A percentile compares a stretch with the other conserved stretches of the same genome.
These are phyloP conservation scores for Penicillium fuscoglaucum DNA, from an alignment of 2,329 filamentous ascomycete species.

Conservation along the genomic window DNA sequence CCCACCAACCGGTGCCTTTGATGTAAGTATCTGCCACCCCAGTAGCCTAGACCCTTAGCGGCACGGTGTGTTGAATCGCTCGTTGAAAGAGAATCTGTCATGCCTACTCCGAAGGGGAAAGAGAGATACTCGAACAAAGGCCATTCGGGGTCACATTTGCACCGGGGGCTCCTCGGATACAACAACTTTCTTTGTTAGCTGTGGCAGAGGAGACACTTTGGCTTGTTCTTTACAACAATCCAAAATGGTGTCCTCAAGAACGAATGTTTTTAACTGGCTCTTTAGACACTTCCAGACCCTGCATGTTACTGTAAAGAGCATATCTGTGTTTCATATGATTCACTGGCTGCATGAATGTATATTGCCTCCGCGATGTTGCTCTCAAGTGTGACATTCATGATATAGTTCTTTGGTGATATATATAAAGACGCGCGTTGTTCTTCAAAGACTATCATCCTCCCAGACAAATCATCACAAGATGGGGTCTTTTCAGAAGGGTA, in stretches of 20 bases:
- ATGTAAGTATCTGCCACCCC: background rate
- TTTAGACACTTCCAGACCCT: background rate
- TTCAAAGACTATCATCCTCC: background rate
- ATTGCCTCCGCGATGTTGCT: background rate
- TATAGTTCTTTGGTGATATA: background rate
- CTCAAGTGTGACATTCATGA: background rate
- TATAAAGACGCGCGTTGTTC: background rate
- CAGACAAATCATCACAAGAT: background rate
- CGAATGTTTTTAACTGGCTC: background rate
- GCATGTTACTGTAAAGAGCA: background rate
- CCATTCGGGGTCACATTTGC: background rate
- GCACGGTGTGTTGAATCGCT: background rate
- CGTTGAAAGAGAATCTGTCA: background rate
- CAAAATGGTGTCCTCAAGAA: background rate
- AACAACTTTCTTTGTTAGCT: conserved; percentile 1
- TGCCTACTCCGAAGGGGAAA: background rate
- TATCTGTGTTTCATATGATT: conserved; percentile 4
- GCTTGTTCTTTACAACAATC: background rate
- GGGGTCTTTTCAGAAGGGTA: background rate
- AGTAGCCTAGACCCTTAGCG: background rate
- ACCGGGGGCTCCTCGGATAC: background rate
- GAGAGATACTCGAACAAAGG: background rate
- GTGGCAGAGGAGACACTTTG: background rate
- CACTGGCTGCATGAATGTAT: conserved; percentile 4
- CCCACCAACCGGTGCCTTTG: background rate